A percentile compares a stretch with the other conserved stretches of the same genome.
Evolutionary conservation across 805 yeast genomes (phyloP).

Genomic region (Maudiozyma turicensis): DNA sequence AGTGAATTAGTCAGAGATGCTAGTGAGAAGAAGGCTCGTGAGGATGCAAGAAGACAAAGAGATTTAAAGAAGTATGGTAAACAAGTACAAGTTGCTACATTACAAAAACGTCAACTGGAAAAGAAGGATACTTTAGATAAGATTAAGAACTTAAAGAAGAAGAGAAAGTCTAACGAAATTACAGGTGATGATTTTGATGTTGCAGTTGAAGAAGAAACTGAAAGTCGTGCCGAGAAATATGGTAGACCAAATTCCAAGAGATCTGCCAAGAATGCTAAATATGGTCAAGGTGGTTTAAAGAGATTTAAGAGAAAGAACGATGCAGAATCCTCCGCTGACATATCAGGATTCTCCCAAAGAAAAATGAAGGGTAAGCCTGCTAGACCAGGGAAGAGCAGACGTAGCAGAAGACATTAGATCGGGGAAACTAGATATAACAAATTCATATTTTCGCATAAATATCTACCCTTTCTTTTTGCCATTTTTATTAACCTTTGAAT

Average conservation of each 20-base stretch:
- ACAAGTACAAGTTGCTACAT: constrained; percentile 88
- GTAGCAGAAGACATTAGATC: constrained; percentile 26
- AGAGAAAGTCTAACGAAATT: constrained; percentile 71
- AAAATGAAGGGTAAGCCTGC: constrained; percentile 42
- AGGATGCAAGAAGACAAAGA: constrained; percentile 91
- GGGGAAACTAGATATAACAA: too few species aligned
- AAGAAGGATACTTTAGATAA: constrained; percentile 84
- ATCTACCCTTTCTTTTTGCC: too few species aligned
- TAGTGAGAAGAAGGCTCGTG: constrained; percentile 77
- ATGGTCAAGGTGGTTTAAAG: constrained; percentile 73
- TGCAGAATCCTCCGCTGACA: constrained; percentile 59
- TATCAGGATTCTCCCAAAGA: constrained; percentile 44
- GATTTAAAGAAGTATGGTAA: constrained; percentile 94
- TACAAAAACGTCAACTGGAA: constrained; percentile 88
- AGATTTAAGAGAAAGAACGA: constrained; percentile 65
- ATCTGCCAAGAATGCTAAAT: constrained; percentile 60
- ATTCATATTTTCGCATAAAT: too few species aligned
- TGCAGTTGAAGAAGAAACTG: constrained; percentile 66
- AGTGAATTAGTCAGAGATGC: constrained; percentile 70
- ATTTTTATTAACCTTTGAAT: too few species aligned
- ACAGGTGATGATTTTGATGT: constrained; percentile 53
- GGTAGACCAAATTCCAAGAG: constrained; percentile 49
- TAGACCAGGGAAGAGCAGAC: constrained; percentile 50
- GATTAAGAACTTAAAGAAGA: constrained; percentile 83
- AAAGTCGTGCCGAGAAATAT: constrained; percentile 16